Evolutionary conservation across 805 yeast genomes (phyloP).

Genomic region (Hanseniaspora valbyensis): DNA sequence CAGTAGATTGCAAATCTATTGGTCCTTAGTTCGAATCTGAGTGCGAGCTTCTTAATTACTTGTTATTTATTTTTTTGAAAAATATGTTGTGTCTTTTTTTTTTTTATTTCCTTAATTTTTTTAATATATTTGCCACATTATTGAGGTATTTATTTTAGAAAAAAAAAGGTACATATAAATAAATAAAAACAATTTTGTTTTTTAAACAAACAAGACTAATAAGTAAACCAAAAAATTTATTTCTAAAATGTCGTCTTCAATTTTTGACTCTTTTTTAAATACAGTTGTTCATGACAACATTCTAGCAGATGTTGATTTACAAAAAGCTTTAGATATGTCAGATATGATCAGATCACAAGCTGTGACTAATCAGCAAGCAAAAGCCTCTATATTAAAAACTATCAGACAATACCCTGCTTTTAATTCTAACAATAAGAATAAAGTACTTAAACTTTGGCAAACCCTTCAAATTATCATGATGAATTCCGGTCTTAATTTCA

Average conservation of each 20-base stretch:
- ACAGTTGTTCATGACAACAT: slow-evolving; percentile 6
- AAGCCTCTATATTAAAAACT: slow-evolving; percentile 66
- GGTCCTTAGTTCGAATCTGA: slow-evolving; percentile 97
- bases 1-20: slow-evolving; percentile 98
- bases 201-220: too few species aligned
- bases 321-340: slow-evolving; percentile 69
- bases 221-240: too few species aligned
- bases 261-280: slow-evolving; percentile 11
- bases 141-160: too few species aligned
- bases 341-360: slow-evolving; percentile 76
- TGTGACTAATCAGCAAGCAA: slow-evolving; percentile 68
- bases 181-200: too few species aligned
- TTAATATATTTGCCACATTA: not conserved
- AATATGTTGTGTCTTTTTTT: not conserved
- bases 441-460: slow-evolving; percentile 68
- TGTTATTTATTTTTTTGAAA: not conserved
- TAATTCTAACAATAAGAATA: slow-evolving; percentile 71
- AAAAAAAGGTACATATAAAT: too few species aligned
- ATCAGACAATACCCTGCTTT: slow-evolving; percentile 33
- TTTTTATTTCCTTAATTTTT: not conserved
- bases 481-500: slow-evolving; percentile 82
- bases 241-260: not conserved
- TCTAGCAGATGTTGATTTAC: slow-evolving; percentile 25
- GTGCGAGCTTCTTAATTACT: not conserved
- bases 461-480: slow-evolving; percentile 53